phyloP scores from a whole-genome alignment of 768 basidiomycete species.

The Tricholoma bakamatsutake region DNA sequence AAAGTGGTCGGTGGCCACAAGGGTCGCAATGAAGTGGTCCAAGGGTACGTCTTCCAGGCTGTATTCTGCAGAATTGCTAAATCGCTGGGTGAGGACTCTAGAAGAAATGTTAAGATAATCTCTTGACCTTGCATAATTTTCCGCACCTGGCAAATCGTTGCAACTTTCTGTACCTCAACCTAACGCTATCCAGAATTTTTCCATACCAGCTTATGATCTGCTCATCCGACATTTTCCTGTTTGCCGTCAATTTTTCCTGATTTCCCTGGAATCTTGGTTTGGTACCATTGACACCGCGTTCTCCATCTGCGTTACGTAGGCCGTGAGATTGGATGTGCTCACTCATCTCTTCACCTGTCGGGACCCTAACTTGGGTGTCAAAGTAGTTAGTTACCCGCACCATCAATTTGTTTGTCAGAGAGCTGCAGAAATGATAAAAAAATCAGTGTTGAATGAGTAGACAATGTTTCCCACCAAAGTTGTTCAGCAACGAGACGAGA shows the following conservation, averaged over 20 bases:
- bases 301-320: slow-evolving; percentile 12
- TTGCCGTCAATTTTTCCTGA: slow-evolving; percentile 26
- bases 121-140: neutral
- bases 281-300: slow-evolving; percentile 14
- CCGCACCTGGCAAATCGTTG: slow-evolving; percentile 84
- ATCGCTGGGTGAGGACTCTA: slow-evolving; percentile 74
- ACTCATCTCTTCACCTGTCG: slow-evolving; percentile 37
- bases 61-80: slow-evolving; percentile 93
- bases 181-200: slow-evolving; percentile 90
- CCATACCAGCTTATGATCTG: slow-evolving; percentile 86
- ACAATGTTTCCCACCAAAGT: slow-evolving; percentile 61
- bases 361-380: slow-evolving; percentile 85
- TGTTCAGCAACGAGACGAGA: slow-evolving; percentile 92
- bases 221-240: slow-evolving; percentile 66
- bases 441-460: neutral
- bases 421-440: slow-evolving; percentile 40
- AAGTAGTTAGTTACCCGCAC: slow-evolving; percentile 92
- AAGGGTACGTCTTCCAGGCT: slow-evolving; percentile 67
- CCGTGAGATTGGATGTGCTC: slow-evolving; percentile 17
- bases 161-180: slow-evolving; percentile 87
- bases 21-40: slow-evolving; percentile 70
- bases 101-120: slow-evolving; percentile 4
- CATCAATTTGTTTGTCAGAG: slow-evolving; percentile 88
- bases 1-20: slow-evolving; percentile 85
- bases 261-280: slow-evolving; percentile 29